Base-by-base conservation (phyloP, 179 eudicot genomes). In the Sideroxylon spinosum region DNA sequence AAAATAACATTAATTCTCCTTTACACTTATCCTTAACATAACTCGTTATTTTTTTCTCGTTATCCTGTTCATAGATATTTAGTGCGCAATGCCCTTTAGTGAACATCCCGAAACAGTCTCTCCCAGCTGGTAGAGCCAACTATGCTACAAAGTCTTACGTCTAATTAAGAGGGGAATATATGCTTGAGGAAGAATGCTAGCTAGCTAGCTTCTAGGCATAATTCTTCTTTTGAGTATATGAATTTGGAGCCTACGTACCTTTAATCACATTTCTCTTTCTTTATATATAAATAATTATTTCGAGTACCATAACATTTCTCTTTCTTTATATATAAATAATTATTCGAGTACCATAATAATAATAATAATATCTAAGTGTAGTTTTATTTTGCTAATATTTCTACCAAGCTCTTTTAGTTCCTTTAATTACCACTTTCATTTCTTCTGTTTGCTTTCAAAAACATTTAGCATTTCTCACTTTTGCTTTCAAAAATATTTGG, bases 81-180 rank as follows among this genome's bases (percentile, higher is more conserved):
- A n/a, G n/a, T n/a, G n/a, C n/a, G n/a, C n/a, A n/a, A n/a, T n/a
- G n/a, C n/a, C n/a, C n/a, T n/a, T n/a, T n/a, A n/a, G n/a, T n/a
- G n/a, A n/a, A n/a, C n/a, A n/a, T n/a, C n/a, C n/a, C n/a, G n/a
- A n/a, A n/a, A n/a, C n/a, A n/a, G n/a, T n/a, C n/a, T n/a, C n/a
- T n/a, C n/a, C 44, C 44, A 37, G 44, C 5, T 37, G 5, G 4
- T 29, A 29, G 37, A 3, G 2, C 37, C 37, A 3, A 29, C 37
- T 1, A 29, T 29, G 3, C 37, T 37, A 3, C 50, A 37, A 76
- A 76, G 57, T 26, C 14, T 75, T 46, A 25, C 23, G 20, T 46
- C 29, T 48, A 61, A 46, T 44, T 61, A 75, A 29, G 44, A 13
- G 49, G 19, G 20, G 78, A 62, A 75, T 60, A 37, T 75, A 44